Conservation (phyloP, 1,284 basidiomycete species). For the Ustilago tritici region DNA sequence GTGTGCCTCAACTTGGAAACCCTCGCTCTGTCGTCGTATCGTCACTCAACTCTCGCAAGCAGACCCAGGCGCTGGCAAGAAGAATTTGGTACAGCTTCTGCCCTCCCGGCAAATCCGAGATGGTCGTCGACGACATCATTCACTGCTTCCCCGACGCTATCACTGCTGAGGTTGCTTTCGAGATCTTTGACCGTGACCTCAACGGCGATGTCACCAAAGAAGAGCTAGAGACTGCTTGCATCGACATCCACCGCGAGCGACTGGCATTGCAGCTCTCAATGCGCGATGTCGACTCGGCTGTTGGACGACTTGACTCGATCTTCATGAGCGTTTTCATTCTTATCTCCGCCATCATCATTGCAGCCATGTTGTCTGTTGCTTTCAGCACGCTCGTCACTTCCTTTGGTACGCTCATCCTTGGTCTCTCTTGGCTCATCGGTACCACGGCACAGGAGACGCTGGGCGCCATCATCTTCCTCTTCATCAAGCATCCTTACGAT, state of each 20-base stretch:
- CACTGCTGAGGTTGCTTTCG: conserved; percentile 73
- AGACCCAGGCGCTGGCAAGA: conserved; percentile 84
- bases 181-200: conserved; percentile 84
- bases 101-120: conserved; percentile 69
- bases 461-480: conserved; percentile 85
- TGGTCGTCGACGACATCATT: conserved; percentile 80
- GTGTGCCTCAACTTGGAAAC: conserved; percentile 77
- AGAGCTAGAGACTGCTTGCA: conserved; percentile 81
- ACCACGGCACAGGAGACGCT: conserved; percentile 77
- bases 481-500: conserved; percentile 86
- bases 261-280: conserved; percentile 86
- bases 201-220: conserved; percentile 84
- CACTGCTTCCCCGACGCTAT: conserved; percentile 75
- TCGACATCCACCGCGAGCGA: conserved; percentile 86
- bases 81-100: conserved; percentile 89
- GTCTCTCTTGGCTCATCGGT: conserved; percentile 90
- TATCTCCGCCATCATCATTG: conserved; percentile 77
- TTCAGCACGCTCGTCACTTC: conserved; percentile 81
- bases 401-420: conserved; percentile 83
- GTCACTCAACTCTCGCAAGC: conserved; percentile 73
- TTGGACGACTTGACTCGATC: conserved; percentile 74
- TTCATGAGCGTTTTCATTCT: conserved; percentile 74
- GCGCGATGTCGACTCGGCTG: conserved; percentile 86
- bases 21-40: conserved; percentile 46
- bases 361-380: conserved; percentile 75